Conservation (phyloP, 2,329 filamentous ascomycete genomes). For the Aspergillus terreus region DNA sequence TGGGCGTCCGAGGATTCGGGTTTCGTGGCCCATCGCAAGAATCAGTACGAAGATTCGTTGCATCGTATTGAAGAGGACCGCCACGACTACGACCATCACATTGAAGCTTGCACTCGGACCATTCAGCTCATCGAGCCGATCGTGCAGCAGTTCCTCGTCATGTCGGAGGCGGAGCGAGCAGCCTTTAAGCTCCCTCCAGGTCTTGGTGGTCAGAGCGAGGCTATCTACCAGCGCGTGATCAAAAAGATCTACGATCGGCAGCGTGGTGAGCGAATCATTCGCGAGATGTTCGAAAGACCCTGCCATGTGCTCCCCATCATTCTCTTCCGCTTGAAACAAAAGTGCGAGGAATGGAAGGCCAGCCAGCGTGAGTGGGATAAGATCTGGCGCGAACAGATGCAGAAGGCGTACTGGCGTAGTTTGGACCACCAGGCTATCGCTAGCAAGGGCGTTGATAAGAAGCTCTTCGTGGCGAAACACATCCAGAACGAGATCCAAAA, state of each 20-base stretch:
- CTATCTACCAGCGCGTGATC: slow-evolving; percentile 93
- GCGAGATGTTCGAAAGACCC: slow-evolving; percentile 78
- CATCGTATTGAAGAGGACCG: slow-evolving; percentile 97
- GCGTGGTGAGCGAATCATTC: slow-evolving; percentile 77
- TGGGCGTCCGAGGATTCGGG: slow-evolving; percentile 98
- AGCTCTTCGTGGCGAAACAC: slow-evolving; percentile 83
- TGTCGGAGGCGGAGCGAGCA: slow-evolving; percentile 68
- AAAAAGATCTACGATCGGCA: slow-evolving; percentile 95
- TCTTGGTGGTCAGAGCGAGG: slow-evolving; percentile 87
- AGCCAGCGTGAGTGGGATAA: slow-evolving; percentile 98
- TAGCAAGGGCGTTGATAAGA: slow-evolving; percentile 85
- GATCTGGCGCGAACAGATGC: slow-evolving; percentile 94
- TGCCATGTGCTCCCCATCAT: slow-evolving; percentile 86
- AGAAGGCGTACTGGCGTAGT: slow-evolving; percentile 91
- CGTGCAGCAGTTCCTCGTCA: slow-evolving; percentile 80
- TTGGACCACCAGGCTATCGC: slow-evolving; percentile 94
- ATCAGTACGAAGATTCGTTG: slow-evolving; percentile 87
- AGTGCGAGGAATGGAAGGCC: slow-evolving; percentile 96
- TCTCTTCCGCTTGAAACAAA: slow-evolving; percentile 85
- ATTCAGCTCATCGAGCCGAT: slow-evolving; percentile 95
- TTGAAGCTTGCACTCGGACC: slow-evolving; percentile 89
- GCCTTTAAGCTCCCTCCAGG: slow-evolving; percentile 76
- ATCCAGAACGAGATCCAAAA: slow-evolving; percentile 87
- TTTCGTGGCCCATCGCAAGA: slow-evolving; percentile 97
- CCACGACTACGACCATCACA: slow-evolving; percentile 98